Base-by-base conservation (phyloP, 768 basidiomycete species). In the Rhizopogon vesiculosus region DNA sequence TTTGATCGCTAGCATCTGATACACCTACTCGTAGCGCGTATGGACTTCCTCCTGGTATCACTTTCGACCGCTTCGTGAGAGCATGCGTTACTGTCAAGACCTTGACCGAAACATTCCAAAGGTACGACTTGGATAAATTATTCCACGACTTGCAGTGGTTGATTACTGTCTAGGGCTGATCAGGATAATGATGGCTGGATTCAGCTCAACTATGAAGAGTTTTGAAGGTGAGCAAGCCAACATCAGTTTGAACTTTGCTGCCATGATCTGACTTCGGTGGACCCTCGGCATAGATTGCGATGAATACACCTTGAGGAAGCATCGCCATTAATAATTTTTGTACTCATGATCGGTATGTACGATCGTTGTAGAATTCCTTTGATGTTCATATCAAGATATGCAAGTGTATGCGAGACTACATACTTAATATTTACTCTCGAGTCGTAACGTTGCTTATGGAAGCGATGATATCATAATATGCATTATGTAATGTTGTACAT, bases 1-100 rank as follows among this genome's bases (percentile, higher is more conserved):
- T 22, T 55, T 12, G 31, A 46, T 33, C 31, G 33, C 5, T 49
- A 91, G 89, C 87, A 38, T 84, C 86, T 5, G 79, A 71, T 13
- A 80, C 86, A 22, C 53, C 72, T 12, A 25, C 25, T 25, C 25
- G 25, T 25, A 61, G 74, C 29, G 77, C 78, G 3, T 82, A 85
- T 64, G 87, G 86, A 0, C 79, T 85, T 28, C 74, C 85, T 3
- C 82, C 87, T 33, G 88, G 90, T 12, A 92, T 93, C 56, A 87
- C 88, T 0, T 93, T 93, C 63, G 91, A 93, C 70, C 82, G 90
- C 50, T 92, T 93, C 67, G 87, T 92, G 8, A 78, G 91, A 46
- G 90, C 89, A 1, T 93, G 91, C 66, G 89, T 93, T 4, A 81
- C 80, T 2, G 80, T 92, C 35, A 91, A 91, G 73, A 82, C 84